Conservation (phyloP, 2,329 filamentous ascomycete species). For the Ustulina deusta region DNA sequence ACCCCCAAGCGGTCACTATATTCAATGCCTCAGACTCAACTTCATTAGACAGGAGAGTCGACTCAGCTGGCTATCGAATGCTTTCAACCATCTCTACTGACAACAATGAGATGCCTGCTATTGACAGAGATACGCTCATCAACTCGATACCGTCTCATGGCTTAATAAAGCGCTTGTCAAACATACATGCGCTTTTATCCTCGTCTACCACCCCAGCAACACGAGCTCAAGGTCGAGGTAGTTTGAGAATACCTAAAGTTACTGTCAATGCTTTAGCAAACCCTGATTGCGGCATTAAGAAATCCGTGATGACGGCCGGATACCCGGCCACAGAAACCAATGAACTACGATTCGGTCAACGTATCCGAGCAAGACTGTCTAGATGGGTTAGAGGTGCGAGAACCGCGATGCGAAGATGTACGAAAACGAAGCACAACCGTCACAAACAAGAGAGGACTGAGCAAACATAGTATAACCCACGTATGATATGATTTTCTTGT, state of each 20-base stretch:
- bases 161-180: constrained; percentile 46
- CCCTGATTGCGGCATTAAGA: constrained; percentile 29
- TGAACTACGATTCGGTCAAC: constrained; percentile 40
- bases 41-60: constrained; percentile 13
- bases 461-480: constrained; percentile 25
- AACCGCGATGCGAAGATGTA: constrained; percentile 41
- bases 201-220: constrained; percentile 22
- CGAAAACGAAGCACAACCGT: constrained; percentile 37
- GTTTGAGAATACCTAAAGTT: constrained; percentile 21
- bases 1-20: constrained; percentile 19
- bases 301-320: constrained; percentile 26
- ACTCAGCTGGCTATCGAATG: constrained; percentile 21
- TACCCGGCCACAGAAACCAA: constrained; percentile 25
- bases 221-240: constrained; percentile 7
- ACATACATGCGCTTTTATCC: constrained; percentile 44
- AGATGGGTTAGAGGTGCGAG: constrained; percentile 48
- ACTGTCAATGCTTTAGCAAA: constrained; percentile 29
- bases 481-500: constrained; percentile 34
- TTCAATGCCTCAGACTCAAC: constrained; percentile 5
- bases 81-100: constrained; percentile 20
- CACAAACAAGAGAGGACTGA: constrained; percentile 18
- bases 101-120: constrained; percentile 27
- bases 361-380: constrained; percentile 45
- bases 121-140: constrained; percentile 24
- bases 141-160: constrained; percentile 36